These are phyloP conservation scores for Pseudomassariella vexata DNA, from an alignment of 2,329 filamentous ascomycete genomes.

Conservation along the genomic window DNA sequence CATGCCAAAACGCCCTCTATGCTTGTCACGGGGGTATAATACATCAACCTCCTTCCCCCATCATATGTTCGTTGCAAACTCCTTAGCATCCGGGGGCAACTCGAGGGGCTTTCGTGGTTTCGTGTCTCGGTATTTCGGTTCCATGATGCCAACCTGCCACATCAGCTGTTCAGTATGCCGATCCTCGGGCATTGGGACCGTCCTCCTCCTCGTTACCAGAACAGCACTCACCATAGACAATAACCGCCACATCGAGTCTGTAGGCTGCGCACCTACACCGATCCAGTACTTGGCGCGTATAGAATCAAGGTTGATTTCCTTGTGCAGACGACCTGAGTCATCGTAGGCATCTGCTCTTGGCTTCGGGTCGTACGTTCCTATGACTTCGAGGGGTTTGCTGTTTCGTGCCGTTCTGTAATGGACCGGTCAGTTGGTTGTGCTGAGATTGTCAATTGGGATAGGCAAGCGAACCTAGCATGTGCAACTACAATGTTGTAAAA, in stretches of 20 bases:
- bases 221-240: slow-evolving; percentile 63
- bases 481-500: slow-evolving; percentile 98
- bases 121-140: slow-evolving; percentile 28
- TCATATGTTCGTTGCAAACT: background rate
- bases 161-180: no score
- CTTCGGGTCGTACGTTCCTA: slow-evolving; percentile 70
- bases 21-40: no score
- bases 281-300: slow-evolving; percentile 89
- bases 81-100: slow-evolving; percentile 13
- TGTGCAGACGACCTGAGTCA: slow-evolving; percentile 65
- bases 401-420: slow-evolving; percentile 70
- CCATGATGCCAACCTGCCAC: slow-evolving; percentile 31
- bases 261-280: slow-evolving; percentile 92
- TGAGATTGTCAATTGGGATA: background rate
- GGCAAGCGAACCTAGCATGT: slow-evolving; percentile 69
- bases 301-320: slow-evolving; percentile 84
- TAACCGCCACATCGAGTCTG: slow-evolving; percentile 81
- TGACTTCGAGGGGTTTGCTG: slow-evolving; percentile 86
- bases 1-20: no score
- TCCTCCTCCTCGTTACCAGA: background rate
- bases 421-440: slow-evolving; percentile 1
- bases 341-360: slow-evolving; percentile 58
- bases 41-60: background rate
- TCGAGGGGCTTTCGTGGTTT: slow-evolving; percentile 18
- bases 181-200: background rate